Evolutionary conservation across 1,284 basidiomycete species (phyloP), one percentile per base, ranked within the genome.

Genomic region (Cutaneotrichosporon cutaneum): DNA sequence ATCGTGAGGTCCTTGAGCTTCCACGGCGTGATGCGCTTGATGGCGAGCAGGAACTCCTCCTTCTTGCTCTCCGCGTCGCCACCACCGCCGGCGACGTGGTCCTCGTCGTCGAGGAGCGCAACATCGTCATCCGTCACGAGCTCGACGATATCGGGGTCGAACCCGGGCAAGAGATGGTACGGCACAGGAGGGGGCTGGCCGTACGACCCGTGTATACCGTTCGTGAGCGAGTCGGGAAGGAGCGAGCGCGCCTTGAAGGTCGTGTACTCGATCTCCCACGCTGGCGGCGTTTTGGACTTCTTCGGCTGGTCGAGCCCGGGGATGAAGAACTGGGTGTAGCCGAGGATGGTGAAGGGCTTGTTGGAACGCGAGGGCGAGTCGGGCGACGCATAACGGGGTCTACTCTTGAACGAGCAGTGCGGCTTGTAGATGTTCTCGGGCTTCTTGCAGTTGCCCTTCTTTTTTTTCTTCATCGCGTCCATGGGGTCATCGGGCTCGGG

Each of bases 181-280:
- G 91, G 91, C 21, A 93, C 82, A 10, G 75, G 76, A 27, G 85
- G 85, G 65, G 70, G 72, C 62, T 73, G 72, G 53, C 68, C 66
- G 33, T 50, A 47, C 16, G 21, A 9, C 18, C 22, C 22, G 5
- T 22, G 16, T 21, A 21, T 45, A 22, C 21, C 30, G 21, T 33
- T 26, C 18, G 54, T 56, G 11, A 61, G 56, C 18, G 77, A 35
- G 5, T 61, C 56, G 11, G 72, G 79, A 53, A 83, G 78, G 45
- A 84, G 78, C 48, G 74, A 72, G 53, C 74, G 70, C 18, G 81
- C 71, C 51, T 77, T 75, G 74, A 86, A 88, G 53, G 90, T 93
- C 76, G 88, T 72, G 76, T 93, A 93, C 77, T 93, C 90, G 65
- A 94, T 81, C 78, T 87, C 83, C 82, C 85, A 92, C 69, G 82